Conservation (phyloP, 2,329 filamentous ascomycete genomes). For the Fusarium drepaniforme region DNA sequence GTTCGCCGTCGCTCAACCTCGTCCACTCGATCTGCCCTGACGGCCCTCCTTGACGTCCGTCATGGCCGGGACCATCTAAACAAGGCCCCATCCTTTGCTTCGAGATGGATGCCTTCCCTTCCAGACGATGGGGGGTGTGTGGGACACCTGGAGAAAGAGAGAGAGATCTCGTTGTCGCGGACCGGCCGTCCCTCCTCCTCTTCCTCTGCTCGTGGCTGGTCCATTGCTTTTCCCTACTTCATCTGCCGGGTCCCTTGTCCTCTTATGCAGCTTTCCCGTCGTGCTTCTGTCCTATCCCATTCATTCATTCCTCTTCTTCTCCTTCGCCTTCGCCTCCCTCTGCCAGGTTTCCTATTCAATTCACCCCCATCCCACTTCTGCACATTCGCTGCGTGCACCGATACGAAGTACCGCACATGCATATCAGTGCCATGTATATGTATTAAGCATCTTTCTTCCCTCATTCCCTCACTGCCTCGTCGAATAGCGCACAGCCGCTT, state of each 20-base stretch:
- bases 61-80: neutral
- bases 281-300: slow-evolving; percentile 40
- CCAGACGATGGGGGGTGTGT: slow-evolving; percentile 19
- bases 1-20: slow-evolving; percentile 41
- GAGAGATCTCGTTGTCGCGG: slow-evolving; percentile 20
- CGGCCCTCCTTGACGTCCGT: neutral
- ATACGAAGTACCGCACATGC: slow-evolving; percentile 38
- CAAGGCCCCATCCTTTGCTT: neutral
- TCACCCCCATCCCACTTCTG: slow-evolving; percentile 14
- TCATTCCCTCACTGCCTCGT: slow-evolving; percentile 4
- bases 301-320: slow-evolving; percentile 18
- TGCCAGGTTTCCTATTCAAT: neutral
- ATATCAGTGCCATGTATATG: slow-evolving; percentile 26
- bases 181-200: slow-evolving; percentile 18
- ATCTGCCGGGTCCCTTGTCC: slow-evolving; percentile 41
- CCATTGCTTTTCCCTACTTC: slow-evolving; percentile 26
- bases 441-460: slow-evolving; percentile 14
- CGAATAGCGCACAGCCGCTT: slow-evolving; percentile 23
- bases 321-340: neutral
- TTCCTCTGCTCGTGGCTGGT: slow-evolving; percentile 24
- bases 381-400: slow-evolving; percentile 17
- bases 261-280: slow-evolving; percentile 38
- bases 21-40: slow-evolving; percentile 40
- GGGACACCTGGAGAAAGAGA: neutral
- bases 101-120: slow-evolving; percentile 22